Evolutionary conservation across 768 basidiomycete genomes (phyloP), one percentile per base, ranked within the genome.

Genomic region (Phlebiopsis flavidoalba): DNA sequence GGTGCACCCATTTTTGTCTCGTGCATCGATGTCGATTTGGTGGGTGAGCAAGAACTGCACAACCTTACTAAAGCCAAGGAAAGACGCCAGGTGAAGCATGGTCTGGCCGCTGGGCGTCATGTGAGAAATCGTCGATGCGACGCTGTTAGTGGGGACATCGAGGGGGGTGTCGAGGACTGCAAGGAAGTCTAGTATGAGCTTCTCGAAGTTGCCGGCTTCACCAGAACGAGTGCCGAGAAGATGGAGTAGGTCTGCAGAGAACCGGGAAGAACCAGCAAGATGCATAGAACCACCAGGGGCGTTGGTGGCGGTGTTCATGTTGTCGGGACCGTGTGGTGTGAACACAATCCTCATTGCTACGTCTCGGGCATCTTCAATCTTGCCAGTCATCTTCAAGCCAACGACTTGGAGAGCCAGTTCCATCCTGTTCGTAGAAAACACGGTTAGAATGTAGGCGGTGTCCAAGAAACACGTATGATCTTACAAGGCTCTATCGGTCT

Each of bases 301-400:
- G 19, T 36, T 24, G 17, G 31, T 22, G 60, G 63, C 60, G 5
- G 60, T 53, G 17, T 79, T 73, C 2, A 81, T 74, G 55, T 75
- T 74, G 56, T 87, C 84, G 33, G 75, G 74, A 24, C 82, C 84
- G n/a, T 85, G 77, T 31, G 26, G 26, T 58, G 79, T 87, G 43
- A 91, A 89, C 33, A 97, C 91, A 64, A 97, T 97, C 33, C 94
- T 83, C 83, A 95, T 87, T 14, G 95, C 95, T 40, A 97, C 90
- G 60, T 93, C 91, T 73, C 91, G 89, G 2, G 95, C 94, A 57
- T 95, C 92, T 66, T 95, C 93, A 31, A 96, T 87, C 69, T 94
- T 91, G 52, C 95, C 95, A 0, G 94, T 96, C 92, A 97, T 95
- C 77, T 96, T 95, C 64, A 97, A 77, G 0, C 95, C 95, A 17